Evolutionary conservation across 768 basidiomycete species (phyloP).

Genomic region (Suillus luteus): DNA sequence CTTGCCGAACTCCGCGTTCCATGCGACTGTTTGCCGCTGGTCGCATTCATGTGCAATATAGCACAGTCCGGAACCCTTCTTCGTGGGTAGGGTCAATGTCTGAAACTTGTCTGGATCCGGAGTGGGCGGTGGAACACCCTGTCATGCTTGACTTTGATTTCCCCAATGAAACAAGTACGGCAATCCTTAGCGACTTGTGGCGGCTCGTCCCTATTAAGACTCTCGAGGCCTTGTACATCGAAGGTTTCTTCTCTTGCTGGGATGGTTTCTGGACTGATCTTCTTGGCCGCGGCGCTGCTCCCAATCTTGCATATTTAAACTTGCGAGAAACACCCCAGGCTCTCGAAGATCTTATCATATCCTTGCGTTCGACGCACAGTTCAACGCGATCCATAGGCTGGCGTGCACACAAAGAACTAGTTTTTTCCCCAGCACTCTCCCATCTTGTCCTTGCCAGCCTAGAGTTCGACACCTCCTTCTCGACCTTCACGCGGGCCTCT

Average conservation of each 20-base stretch:
- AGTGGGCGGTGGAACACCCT: background rate
- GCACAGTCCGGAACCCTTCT: background rate
- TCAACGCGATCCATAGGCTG: background rate
- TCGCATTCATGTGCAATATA: background rate
- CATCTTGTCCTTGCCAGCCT: background rate
- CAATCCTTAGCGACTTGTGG: background rate
- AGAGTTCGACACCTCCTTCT: background rate
- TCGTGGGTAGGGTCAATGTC: background rate
- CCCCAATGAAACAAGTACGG: background rate
- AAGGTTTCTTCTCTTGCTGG: background rate
- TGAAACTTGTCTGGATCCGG: background rate
- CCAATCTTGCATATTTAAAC: background rate
- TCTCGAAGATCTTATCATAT: background rate
- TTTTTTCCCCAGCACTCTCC: slow-evolving; percentile 7
- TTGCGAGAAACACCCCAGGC: background rate
- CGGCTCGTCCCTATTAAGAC: background rate
- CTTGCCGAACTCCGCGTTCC: background rate
- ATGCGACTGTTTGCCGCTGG: background rate
- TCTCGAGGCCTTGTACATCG: background rate
- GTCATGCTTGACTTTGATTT: background rate
- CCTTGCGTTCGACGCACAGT: background rate
- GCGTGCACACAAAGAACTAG: background rate
- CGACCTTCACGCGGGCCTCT: too few relatives aligned
- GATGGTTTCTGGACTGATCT: slow-evolving; percentile 3
- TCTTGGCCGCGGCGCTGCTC: background rate